Base-by-base conservation (phyloP, 2,329 filamentous ascomycete genomes). In the Xylaria sp. region DNA sequence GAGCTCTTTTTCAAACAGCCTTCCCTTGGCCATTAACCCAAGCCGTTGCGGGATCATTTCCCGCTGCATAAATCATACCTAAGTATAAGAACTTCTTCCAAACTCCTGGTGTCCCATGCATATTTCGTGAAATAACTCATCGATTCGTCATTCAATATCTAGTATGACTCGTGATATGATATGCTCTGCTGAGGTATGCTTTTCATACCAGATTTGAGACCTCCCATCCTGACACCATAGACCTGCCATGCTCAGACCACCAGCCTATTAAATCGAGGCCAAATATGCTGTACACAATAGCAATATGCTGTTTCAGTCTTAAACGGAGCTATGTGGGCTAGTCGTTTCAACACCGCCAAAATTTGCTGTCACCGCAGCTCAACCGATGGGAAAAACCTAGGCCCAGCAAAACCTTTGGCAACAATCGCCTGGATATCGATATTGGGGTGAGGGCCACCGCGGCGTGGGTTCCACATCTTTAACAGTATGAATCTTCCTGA, bases 361-460 rank as follows among this genome's bases (percentile, higher is more conserved):
- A 13, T 28, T 8, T 10, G 15, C 12, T 49, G 39, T 82, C 78
- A 92, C 71, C 88, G 83, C 73, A 91, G 77, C 54, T 91, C 86
- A 33, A 90, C 81, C 2, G 90, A 88, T 8, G 93, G 93, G 76
- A 97, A 96, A 79, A 91, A 97, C 68, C 94, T 88, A 10, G 93
- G 92, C 4, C 95, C 95, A 0, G 93, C 92, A 80, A 91, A 98
- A 0, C 95, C 95, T 76, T 92, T 91, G 1, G 91, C 92, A 67
- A 94, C 87, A 28, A 98, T 90, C 55, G 91, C 93, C 79, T 97
- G 92, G 48, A 98, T 94, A 77, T 97, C 94, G 72, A 98, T 97
- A 75, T 97, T 97, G 67, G 84, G 84, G 5, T 78, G 75, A 3
- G 88, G 85, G 57, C 90, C 89, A 33, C 89, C 89, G 31, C 89